Evolutionary conservation across 495 filamentous ascomycete genomes (phyloP), one percentile per base, ranked within the genome.

Genomic region (Poronia punctata): DNA sequence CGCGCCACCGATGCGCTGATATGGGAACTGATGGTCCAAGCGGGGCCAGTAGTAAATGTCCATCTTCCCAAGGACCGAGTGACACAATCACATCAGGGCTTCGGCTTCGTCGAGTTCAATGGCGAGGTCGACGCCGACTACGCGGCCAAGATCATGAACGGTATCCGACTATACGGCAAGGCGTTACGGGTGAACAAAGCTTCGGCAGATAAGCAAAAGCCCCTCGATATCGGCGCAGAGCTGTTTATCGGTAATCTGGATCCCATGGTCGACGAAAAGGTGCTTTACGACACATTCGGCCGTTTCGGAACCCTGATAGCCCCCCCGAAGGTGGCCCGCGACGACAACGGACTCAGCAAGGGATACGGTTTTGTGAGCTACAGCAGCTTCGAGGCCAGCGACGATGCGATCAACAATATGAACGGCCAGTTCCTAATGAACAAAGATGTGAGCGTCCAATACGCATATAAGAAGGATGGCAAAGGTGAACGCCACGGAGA

Each of bases 401-500:
- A 98, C 52, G 83, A 86, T 42, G 93, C 92, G 20, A 84, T 93
- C 40, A 70, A 78, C 36, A 86, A 87, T 53, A 95, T 98, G 89
- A 86, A 96, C 59, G 87, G 88, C 38, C 90, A 97, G 62, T 95
- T 88, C 63, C 75, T 98, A 35, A 92, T 93, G 78, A 95, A 95
- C 68, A 95, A 95, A 64, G 81, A 92, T 54, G 80, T 95, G 50
- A 84, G 82, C 2, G 93, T 97, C 28, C 90, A 98, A 59, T 98
- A 98, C 62, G 92, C 92, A 27, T 98, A 95, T 72, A 98, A 98
- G 74, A 97, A 97, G 63, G 93, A 98, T 54, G 92, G 93, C 29
- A 95, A 95, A 65, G 89, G 90, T 45, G 92, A 97, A 66, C 75
- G 93, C 19, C 92, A 98, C 58, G 92, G 92, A 43, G 92, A 98